Conservation (phyloP, 2,329 filamentous ascomycete species). For the Neofusicoccum kwambonambiense region DNA sequence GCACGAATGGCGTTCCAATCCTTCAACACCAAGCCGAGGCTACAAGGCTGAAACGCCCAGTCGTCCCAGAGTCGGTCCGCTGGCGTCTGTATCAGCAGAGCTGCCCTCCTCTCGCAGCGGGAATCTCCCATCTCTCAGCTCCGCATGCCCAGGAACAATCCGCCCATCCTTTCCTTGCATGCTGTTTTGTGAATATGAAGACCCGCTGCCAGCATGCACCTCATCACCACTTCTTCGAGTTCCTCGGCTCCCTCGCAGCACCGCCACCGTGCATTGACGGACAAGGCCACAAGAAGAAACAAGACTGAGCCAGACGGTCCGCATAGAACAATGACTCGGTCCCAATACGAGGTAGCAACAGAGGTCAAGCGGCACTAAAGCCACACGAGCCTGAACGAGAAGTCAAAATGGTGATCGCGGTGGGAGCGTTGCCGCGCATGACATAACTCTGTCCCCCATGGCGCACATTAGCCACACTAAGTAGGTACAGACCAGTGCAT, state of each 20-base stretch:
- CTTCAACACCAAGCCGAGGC: conserved; percentile 11
- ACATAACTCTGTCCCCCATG: not conserved
- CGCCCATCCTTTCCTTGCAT: not conserved
- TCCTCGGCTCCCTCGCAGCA: not conserved
- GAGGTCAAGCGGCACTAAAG: not conserved
- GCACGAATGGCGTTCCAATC: not conserved
- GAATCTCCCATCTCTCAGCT: not conserved
- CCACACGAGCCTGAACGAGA: conserved; percentile 8
- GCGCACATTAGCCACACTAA: not conserved
- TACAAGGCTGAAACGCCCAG: conserved; percentile 9
- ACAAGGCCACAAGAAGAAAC: not conserved
- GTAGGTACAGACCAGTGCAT: conserved; percentile 1
- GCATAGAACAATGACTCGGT: not conserved
- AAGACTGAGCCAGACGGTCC: not conserved
- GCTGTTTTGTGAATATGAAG: conserved; percentile 1
- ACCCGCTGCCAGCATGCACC: not conserved
- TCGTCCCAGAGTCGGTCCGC: conserved; percentile 6
- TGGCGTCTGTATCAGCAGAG: not conserved
- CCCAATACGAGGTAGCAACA: not conserved
- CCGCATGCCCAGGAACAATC: not conserved
- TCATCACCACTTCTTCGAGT: not conserved
- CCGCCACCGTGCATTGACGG: not conserved
- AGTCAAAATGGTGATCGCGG: not conserved
- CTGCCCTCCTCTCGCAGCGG: not conserved
- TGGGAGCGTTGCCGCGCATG: not conserved